Evolutionary conservation across 371 early-diverging fungal species (phyloP).

Genomic region (Mortierella polycephala): DNA sequence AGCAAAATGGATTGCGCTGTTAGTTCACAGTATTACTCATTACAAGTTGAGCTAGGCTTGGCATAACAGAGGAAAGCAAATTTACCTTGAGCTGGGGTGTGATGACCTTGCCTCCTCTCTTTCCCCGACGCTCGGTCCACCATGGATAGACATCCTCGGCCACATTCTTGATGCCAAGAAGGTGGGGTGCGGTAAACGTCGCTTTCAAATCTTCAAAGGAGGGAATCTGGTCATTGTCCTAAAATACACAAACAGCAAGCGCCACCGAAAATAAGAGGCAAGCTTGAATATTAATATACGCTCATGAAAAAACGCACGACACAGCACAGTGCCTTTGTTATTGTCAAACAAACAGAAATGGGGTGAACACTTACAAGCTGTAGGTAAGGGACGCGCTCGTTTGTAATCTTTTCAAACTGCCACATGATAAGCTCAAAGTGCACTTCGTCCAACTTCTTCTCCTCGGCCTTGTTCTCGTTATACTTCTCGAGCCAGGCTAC

Average conservation of each 20-base stretch:
- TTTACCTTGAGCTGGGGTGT: slow-evolving; percentile 70
- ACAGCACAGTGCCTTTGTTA: background rate
- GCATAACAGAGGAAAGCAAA: background rate
- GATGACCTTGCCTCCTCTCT: slow-evolving; percentile 65
- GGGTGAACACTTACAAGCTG: slow-evolving; percentile 55
- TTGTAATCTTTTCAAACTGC: slow-evolving; percentile 74
- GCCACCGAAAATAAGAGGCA: background rate
- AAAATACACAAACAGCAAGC: background rate
- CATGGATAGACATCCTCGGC: slow-evolving; percentile 53
- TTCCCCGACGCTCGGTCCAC: slow-evolving; percentile 60
- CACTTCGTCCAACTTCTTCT: slow-evolving; percentile 68
- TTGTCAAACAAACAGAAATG: background rate
- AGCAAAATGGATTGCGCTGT: background rate
- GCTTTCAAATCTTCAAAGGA: slow-evolving; percentile 56
- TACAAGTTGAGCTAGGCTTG: no score
- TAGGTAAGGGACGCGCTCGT: slow-evolving; percentile 67
- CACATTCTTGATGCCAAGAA: slow-evolving; percentile 29
- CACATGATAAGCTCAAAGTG: slow-evolving; percentile 85
- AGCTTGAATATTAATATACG: background rate
- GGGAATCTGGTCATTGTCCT: slow-evolving; percentile 63
- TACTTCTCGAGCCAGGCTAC: slow-evolving; percentile 72
- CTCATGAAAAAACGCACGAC: background rate
- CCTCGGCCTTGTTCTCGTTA: slow-evolving; percentile 56
- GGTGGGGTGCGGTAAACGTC: slow-evolving; percentile 36
- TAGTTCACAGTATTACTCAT: background rate